phyloP scores from a whole-genome alignment of 371 early-diverging fungal species.

The Actinomortierella ambigua region DNA sequence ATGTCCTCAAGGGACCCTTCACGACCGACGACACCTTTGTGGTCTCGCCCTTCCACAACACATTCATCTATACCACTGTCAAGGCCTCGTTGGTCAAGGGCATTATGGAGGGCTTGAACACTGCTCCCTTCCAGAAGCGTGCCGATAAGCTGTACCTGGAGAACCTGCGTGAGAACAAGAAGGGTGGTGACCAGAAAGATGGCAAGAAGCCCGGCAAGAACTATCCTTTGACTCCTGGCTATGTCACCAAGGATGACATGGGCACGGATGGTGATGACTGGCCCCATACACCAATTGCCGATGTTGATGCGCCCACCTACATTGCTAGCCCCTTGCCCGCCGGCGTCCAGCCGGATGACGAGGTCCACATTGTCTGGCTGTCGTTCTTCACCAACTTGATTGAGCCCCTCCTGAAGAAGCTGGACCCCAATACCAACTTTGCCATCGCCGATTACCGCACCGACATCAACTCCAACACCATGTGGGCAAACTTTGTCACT shows the following conservation, averaged over 20 bases:
- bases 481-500: conserved; percentile 30
- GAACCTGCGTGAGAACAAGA: conserved; percentile 22
- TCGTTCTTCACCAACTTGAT: conserved; percentile 42
- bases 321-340: conserved; percentile 42
- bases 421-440: conserved; percentile 38
- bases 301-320: conserved; percentile 53
- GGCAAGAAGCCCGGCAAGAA: conserved; percentile 54
- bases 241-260: conserved; percentile 57
- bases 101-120: conserved; percentile 62
- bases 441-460: conserved; percentile 20
- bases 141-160: conserved; percentile 4
- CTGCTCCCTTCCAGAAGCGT: conserved; percentile 52
- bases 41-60: conserved; percentile 55
- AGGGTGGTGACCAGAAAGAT: conserved; percentile 51
- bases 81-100: conserved; percentile 51
- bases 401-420: conserved; percentile 23
- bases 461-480: conserved; percentile 39
- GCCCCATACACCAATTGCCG: conserved; percentile 44
- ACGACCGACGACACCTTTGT: conserved; percentile 56
- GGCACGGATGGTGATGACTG: conserved; percentile 54
- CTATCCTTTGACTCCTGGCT: conserved; percentile 63
- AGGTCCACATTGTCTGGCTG: conserved; percentile 47
- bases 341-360: conserved; percentile 17
- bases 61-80: conserved; percentile 48
- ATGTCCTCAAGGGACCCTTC: conserved; percentile 58